Base-by-base conservation (phyloP, 345 rosid genomes). In the Turritis glabra region DNA sequence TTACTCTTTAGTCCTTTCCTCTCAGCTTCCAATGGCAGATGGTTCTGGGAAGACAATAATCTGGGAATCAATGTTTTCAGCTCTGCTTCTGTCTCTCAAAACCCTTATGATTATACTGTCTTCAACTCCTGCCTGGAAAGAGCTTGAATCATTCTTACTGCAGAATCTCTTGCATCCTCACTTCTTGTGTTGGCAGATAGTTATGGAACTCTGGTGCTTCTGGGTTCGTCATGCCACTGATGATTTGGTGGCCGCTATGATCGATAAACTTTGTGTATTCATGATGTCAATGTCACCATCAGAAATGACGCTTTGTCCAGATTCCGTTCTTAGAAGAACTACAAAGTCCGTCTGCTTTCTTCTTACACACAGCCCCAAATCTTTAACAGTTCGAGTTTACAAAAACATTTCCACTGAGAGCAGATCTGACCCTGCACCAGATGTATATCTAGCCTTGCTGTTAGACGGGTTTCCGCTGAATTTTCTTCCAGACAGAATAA, bases 101-200 rank as follows among this genome's bases (percentile, higher is more conserved):
- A 84, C 87, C 71, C 82, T 92, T 75, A 83, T 85, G 85, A 69
- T 94, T 58, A 86, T 80, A 51, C 80, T 79, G 37, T 89, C 89
- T 62, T 79, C 92, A 76, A 83, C 84, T 79, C 56, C 60, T 11
- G 93, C 84, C 50, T 89, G 97, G 97, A 82, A 64, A 78, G 93
- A 86, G 51, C 10, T 92, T 35, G 82, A 79, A 59, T 79, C 76
- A 78, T 86, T 90, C 83, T 73, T 95, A 77, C 79, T 90, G 32
- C 86, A 86, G 52, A 95, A 90, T 84, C 80, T 95, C 66, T 84
- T 87, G 77, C 97, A 95, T 79, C 96, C 97, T 50, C 93, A 95
- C 79, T 81, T 80, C 75, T 86, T 90, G 70, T 92, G 99, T 74
- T 80, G 85, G 85, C 96, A 95, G 82, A 83, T 87, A 61, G 79